Evolutionary conservation across 805 yeast genomes (phyloP), one percentile per base, ranked within the genome.

Genomic region (Saturnispora saitoi): DNA sequence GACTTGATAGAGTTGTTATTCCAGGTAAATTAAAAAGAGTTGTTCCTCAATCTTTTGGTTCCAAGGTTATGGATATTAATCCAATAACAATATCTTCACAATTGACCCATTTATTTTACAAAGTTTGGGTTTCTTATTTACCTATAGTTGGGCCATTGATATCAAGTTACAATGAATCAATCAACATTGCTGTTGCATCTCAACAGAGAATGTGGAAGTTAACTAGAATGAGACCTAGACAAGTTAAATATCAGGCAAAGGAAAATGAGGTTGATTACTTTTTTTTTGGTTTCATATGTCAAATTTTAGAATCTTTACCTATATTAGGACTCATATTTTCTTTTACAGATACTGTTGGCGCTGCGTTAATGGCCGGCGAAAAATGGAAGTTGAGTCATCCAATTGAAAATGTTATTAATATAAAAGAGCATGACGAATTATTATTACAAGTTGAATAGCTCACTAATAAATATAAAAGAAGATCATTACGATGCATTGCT

Each of bases 271-370:
- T 70, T 1, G 70, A 70, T 19, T 74, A 72, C 48, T 58, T 69
- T 48, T 55, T 71, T 2, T 80, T 79, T 64, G 87, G 86, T 0
- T 53, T 77, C 26, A 64, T 70, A 17, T 75, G 83, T 5, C 71
- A 72, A 30, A 15, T 73, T 0, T 56, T 82, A 32, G 86, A 81
- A 54, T 60, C 71, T 45, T 59, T 78, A 10, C 67, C 67, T 0
- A 3, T 63, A 4, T 50, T 78, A 4, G 59, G 80, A 2, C 69
- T 77, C 11, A 66, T 81, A 39, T 79, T 82, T 54, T 67, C 72
- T 53, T 75, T 77, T 50, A 77, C 86, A 11, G 77, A 80, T 59
- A 74, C 75, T n/a, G 66, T 79, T 15, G 87, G 83, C 6, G 80
- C 80, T 17, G 86, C 86, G 1, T 62, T 78, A 38, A 76, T 85